Base-by-base conservation (phyloP, 257 asterid species). In the Solanum sitiens region DNA sequence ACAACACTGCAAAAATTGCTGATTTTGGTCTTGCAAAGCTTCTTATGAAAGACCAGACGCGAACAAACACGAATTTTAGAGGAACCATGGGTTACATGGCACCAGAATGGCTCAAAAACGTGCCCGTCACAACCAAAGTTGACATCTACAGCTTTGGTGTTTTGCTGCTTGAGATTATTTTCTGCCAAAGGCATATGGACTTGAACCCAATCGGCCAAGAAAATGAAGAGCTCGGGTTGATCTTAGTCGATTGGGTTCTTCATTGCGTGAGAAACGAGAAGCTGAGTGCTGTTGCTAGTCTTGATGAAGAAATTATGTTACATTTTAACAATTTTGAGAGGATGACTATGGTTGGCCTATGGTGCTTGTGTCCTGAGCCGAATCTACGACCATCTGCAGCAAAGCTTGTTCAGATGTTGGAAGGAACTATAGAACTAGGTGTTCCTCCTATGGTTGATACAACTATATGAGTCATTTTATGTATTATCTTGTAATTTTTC, bases 31-130 rank as follows among this genome's bases (percentile, higher is more conserved):
- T 93, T 59, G 95, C 98, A 5, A 92, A 91, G 83, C 92, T 94
- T 87, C 80, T 90, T 11, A 93, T 90, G 87, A 88, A 92, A 86
- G 98, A 90, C 30, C 92, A 92, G 27, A 87, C 90, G 0, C 92
- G 93, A 35, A 89, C 94, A 1, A 89, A 88, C 83, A 91, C 95
- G 0, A 87, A 91, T 63, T 87, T 93, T 33, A 92, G 94, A 1
- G 97, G 97, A 84, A 94, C 97, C 3, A 92, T 91, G 84, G 95
- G 97, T 8, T 94, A 94, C 71, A 89, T 93, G 91, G 97, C 96
- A 6, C 97, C 97, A 1, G 95, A 93, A 42, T 94, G 95, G 95
- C 88, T 93, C 7, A 65, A 89, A 85, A 93, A 89, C 75, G 91
- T 85, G 32, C 94, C 95, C 1, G 91, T 94, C 33, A 93, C 97